Evolutionary conservation across 2,329 filamentous ascomycete genomes (phyloP).

Genomic region (Verticillium nubilum): DNA sequence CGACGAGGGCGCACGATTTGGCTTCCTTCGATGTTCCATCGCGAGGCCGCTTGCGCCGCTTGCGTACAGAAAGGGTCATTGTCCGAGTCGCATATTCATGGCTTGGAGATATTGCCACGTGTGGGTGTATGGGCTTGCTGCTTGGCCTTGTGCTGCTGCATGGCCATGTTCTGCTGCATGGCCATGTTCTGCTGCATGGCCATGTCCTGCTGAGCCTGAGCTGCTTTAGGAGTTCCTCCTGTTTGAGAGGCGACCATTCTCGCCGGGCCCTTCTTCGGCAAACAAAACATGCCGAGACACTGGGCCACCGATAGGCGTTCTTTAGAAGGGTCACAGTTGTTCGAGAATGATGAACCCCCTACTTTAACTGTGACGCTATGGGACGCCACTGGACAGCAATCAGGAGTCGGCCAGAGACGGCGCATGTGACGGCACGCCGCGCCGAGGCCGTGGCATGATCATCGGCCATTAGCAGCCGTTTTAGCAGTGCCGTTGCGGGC

Average conservation of each 20-base stretch:
- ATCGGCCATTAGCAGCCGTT: background rate
- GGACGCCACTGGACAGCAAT: background rate
- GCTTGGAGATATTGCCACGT: background rate
- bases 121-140: too few relatives aligned
- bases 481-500: background rate
- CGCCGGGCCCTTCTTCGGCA: background rate
- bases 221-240: too few relatives aligned
- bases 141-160: too few relatives aligned
- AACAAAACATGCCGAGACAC: background rate
- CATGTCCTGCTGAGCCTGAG: too few relatives aligned
- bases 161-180: too few relatives aligned
- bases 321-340: background rate
- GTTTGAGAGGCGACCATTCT: background rate
- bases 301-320: background rate
- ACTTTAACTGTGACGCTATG: background rate
- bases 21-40: background rate
- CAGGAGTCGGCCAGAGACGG: background rate
- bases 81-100: background rate
- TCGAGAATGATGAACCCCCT: background rate
- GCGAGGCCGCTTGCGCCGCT: background rate
- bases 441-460: background rate
- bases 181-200: too few relatives aligned
- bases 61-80: background rate
- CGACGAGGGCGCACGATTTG: background rate
- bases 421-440: background rate